A percentile compares a stretch with the other conserved stretches of the same genome.
Conservation (phyloP, 23 red algal genomes). For the Agarophyton chilense region DNA sequence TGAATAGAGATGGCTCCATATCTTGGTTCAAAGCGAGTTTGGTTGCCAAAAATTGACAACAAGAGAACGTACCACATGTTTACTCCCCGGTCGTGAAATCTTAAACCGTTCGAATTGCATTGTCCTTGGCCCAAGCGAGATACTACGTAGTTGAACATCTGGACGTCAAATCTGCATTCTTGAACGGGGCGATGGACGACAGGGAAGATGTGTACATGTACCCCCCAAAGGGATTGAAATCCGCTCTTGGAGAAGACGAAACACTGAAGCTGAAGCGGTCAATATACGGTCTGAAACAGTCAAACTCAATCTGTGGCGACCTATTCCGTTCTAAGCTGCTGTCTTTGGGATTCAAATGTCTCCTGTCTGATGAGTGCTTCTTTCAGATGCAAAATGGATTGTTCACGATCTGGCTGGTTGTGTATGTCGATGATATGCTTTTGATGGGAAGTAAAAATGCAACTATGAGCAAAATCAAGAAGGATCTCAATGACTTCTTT, state of each 20-base stretch:
- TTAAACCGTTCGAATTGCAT: neutral
- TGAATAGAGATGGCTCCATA: conserved; percentile 11
- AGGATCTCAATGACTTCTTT: neutral
- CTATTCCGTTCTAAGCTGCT: neutral
- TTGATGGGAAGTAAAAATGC: neutral
- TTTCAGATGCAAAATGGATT: neutral
- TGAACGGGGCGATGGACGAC: neutral
- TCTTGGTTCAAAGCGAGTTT: neutral
- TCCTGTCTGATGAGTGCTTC: neutral
- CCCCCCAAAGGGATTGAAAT: neutral
- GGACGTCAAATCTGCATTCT: conserved; percentile 19
- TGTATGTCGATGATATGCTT: conserved; percentile 11
- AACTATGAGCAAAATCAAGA: neutral
- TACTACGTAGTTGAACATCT: neutral
- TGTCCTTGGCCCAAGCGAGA: neutral
- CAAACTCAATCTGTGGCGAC: neutral
- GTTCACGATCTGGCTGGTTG: neutral
- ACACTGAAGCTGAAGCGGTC: neutral
- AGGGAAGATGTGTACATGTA: neutral
- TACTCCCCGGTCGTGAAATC: conserved; percentile 13
- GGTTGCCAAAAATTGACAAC: neutral
- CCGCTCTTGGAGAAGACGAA: neutral
- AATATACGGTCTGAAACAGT: conserved; percentile 30
- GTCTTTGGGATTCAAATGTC: neutral
- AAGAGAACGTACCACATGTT: neutral